Evolutionary conservation across 2,329 filamentous ascomycete genomes (phyloP), one percentile per base, ranked within the genome.

Genomic region (Arthroderma sp.): DNA sequence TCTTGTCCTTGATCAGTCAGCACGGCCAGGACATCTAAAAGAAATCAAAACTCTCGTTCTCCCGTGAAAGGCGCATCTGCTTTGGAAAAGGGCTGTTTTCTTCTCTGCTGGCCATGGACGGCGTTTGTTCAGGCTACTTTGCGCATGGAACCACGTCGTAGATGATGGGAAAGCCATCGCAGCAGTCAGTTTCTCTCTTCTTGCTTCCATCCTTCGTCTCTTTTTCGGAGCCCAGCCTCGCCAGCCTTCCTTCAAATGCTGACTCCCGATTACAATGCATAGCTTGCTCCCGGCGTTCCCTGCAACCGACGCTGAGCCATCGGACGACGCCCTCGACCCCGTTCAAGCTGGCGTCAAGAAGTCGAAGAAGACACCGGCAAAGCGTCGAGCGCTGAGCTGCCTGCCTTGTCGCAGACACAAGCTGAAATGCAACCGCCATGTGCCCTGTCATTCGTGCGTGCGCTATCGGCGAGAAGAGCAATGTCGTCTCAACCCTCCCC

Each of bases 331-430:
- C 23, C 19, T 47, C 33, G 33, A 54, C 17, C 7, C 35, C 2
- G 35, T n/a, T 15, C 33, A 39, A 25, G 7, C 52, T 23, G 52
- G 33, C 35, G 15, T 43, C 28, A 38, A 55, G 52, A 43, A 44
- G 33, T 13, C 15, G 21, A 47, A 59, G 58, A 41, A 56, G 53
- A 13, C 28, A 17, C 59, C 59, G 28, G 56, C 54, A 33, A 61
- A 59, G 28, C 21, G 59, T 21, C 51, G 62, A 33, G 59, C 63
- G 15, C 60, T 70, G 19, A 70, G 66, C 58, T 70, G 68, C 49
- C 64, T 67, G 17, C 67, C 65, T 9, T 70, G 68, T 58, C 61
- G 68, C 37, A 61, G 64, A 43, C 67, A 69, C 54, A 70, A 70
- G 58, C 61, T 70, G 7, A 65, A 64, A 56, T 70, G 68, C 59